Conservation (phyloP, 148 eudicot genomes). For the Vaccinium corymbosum region DNA sequence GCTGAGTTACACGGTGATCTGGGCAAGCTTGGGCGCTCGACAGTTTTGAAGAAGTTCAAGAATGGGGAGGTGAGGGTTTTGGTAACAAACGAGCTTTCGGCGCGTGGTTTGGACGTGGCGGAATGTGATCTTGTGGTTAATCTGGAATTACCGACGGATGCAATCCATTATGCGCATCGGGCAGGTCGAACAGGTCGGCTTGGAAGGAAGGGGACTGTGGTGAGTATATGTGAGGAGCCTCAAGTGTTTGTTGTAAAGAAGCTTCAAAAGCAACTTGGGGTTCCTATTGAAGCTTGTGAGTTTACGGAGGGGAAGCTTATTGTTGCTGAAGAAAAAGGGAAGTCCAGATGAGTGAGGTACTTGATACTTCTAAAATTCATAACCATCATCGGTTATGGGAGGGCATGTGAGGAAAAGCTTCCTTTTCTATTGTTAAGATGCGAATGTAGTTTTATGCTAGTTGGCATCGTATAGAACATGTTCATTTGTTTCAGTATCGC, state of each 20-base stretch:
- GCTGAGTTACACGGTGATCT: slow-evolving; percentile 90
- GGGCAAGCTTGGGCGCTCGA: slow-evolving; percentile 71
- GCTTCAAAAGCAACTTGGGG: slow-evolving; percentile 80
- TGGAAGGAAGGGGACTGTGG: slow-evolving; percentile 81
- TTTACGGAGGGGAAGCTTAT: slow-evolving; percentile 72
- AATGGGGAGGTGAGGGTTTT: slow-evolving; percentile 71
- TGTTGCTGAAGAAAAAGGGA: slow-evolving; percentile 40
- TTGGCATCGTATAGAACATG: background rate
- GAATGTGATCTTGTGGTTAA: slow-evolving; percentile 98
- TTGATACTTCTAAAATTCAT: background rate
- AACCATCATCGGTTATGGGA: background rate
- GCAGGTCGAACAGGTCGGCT: slow-evolving; percentile 96
- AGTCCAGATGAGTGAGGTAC: slow-evolving; percentile 12
- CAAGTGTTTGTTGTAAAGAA: slow-evolving; percentile 86
- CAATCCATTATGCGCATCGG: slow-evolving; percentile 85
- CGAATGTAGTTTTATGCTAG: slow-evolving; percentile 4
- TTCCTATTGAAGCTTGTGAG: slow-evolving; percentile 62
- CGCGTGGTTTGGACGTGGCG: slow-evolving; percentile 83
- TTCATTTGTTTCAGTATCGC: background rate
- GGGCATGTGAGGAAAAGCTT: background rate
- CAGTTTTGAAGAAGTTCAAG: slow-evolving; percentile 75
- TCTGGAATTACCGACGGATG: slow-evolving; percentile 81
- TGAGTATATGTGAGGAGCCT: slow-evolving; percentile 72
- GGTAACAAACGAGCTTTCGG: slow-evolving; percentile 89
- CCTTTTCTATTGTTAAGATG: background rate